Evolutionary conservation across 306 rosid genomes (phyloP).

Genomic region (Lablab purpureus): DNA sequence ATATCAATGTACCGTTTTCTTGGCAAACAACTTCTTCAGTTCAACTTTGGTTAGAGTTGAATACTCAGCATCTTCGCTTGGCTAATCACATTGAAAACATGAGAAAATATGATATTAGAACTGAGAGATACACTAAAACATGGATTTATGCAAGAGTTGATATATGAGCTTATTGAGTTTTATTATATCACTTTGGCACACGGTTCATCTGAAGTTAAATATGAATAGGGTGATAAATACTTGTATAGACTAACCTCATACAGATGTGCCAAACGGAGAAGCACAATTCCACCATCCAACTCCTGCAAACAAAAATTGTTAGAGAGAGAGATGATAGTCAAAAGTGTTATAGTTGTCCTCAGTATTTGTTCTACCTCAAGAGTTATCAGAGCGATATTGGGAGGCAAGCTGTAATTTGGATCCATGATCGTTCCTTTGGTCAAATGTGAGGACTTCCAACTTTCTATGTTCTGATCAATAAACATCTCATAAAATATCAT

Average conservation of each 20-base stretch:
- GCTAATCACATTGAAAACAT: constrained; percentile 49
- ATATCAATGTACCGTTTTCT: constrained; percentile 60
- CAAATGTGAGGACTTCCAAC: constrained; percentile 73
- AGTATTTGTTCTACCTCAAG: constrained; percentile 68
- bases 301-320: constrained; percentile 58
- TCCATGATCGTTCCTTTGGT: constrained; percentile 63
- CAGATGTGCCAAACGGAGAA: constrained; percentile 89
- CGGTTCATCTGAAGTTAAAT: neutral
- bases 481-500: constrained; percentile 23
- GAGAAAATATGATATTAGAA: constrained; percentile 32
- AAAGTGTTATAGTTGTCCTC: neutral
- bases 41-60: constrained; percentile 74
- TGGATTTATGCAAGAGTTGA: neutral
- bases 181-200: neutral
- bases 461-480: constrained; percentile 57
- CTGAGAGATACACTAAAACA: neutral
- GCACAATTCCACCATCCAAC: constrained; percentile 75
- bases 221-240: neutral
- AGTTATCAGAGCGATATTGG: constrained; percentile 82
- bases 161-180: constrained; percentile 9
- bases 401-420: constrained; percentile 76
- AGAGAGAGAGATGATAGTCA: constrained; percentile 31
- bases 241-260: constrained; percentile 67
- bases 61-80: constrained; percentile 68
- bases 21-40: constrained; percentile 71